Base-by-base conservation (phyloP, 2,329 filamentous ascomycete species). In the Diplodia scrobiculata region DNA sequence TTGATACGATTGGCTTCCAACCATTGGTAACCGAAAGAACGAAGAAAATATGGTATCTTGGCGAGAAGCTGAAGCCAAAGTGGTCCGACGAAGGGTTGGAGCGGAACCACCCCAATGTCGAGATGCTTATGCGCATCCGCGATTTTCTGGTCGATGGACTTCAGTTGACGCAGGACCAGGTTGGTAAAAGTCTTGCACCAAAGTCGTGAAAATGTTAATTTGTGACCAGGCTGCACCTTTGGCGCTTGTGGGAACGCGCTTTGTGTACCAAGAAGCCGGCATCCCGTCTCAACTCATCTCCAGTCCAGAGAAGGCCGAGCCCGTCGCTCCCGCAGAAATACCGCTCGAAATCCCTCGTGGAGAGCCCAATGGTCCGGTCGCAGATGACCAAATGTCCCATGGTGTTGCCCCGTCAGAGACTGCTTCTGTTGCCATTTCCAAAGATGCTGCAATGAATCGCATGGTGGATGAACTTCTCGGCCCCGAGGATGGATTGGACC, bases 81-180 rank as follows among this genome's bases (percentile, higher is more conserved):
- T 82, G 81, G 74, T 80, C 80, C 11, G 84, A 87, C 67, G 72
- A 72, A 36, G 77, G 77, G 10, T 75, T 86, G 36, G 79, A 84
- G 67, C 80, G 84, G 65, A 81, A 83, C 63, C 83, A 86, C 45
- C 81, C 83, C 0, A 85, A 87, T 65, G 79, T 85, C 38, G 88
- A 91, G 74, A 89, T 88, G 84, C 80, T 89, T n/a, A 85, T 86
- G 72, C 83, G 88, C 48, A 82, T 90, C 64, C 83, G 84, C 65
- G 86, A 88, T 67, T 81, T 90, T 36, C 78, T 90, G 7, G 81
- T 85, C 55, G 86, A 87, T 73, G 88, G 85, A 2, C 77, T 89
- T 45, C 77, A 84, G 63, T 75, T 89, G 32, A 83, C 84, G n/a
- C 78, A 83, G 65, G 80, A 82, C 69, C 76, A 79, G 60, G 78